Evolutionary conservation across 2,329 filamentous ascomycete genomes (phyloP), one percentile per base, ranked within the genome.

Genomic region (Fusarium nelsonii): DNA sequence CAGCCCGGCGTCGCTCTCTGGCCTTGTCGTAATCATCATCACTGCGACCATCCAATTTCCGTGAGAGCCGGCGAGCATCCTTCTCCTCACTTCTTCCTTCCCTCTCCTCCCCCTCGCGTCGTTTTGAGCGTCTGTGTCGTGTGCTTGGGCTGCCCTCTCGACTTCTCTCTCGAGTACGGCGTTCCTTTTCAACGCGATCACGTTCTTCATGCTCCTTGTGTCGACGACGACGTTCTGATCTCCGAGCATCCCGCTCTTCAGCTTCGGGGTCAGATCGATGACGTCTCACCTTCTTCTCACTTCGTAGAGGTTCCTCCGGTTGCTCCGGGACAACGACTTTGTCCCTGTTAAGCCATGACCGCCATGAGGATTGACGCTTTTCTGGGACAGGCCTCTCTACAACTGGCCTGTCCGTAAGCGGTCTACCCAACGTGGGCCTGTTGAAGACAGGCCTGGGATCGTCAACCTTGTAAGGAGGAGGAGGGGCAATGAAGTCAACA

Each of bases 331-430:
- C 53, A 33, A 49, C 37, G 37, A 34, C 32, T 28, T 56, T 63
- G 33, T 63, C 60, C 37, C 58, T 43, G 50, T 43, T 63, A 40
- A 63, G 60, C 60, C 60, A 63, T 49, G 52, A 37, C 44, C 60
- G 58, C 60, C 60, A 63, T 41, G 60, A 63, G 32, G 60, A 63
- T 33, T 57, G 58, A 63, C 60, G 60, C 58, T 63, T 63, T 53
- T 63, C 60, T 61, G 52, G 50, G 50, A 48, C 60, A 57, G 60
- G 60, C 58, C 60, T 39, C 43, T 63, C 59, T 39, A 62, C 57
- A 54, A 48, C 44, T 43, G 60, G 60, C 58, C 60, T 63, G 49
- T 62, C 59, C 57, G 60, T 55, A 54, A 50, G 41, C 48, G 59
- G 59, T 63, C 59, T 54, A 44, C 58, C 59, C 59, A 63, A 18